phyloP scores from a whole-genome alignment of 805 yeast species.

The Wickerhamiella qilinensis region DNA sequence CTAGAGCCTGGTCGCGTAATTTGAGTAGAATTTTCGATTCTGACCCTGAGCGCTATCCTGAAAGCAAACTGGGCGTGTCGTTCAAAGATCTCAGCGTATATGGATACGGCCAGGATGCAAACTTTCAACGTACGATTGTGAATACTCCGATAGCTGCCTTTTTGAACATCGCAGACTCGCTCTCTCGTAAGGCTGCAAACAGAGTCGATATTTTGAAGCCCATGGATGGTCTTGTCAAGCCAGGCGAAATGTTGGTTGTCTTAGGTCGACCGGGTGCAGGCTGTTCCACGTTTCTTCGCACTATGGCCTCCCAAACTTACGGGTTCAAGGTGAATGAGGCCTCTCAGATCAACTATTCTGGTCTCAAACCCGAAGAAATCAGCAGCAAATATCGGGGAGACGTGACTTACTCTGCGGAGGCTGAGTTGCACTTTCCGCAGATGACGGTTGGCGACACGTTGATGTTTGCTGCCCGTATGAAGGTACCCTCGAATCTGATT shows the following conservation, averaged over 20 bases:
- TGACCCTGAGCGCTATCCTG: constrained; percentile 46
- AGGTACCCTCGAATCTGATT: constrained; percentile 43
- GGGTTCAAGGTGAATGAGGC: constrained; percentile 36
- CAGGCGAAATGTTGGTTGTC: constrained; percentile 58
- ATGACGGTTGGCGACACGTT: constrained; percentile 61
- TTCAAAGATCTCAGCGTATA: constrained; percentile 45
- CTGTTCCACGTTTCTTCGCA: constrained; percentile 52
- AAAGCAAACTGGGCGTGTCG: constrained; percentile 42
- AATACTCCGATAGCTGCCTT: constrained; percentile 23
- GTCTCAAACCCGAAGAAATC: constrained; percentile 44
- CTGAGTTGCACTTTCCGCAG: constrained; percentile 64
- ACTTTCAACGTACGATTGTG: constrained; percentile 46
- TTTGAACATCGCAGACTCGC: constrained; percentile 14
- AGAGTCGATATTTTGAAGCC: constrained; percentile 12
- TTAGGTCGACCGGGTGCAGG: constrained; percentile 71
- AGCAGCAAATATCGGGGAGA: constrained; percentile 38
- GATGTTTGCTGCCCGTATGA: constrained; percentile 50
- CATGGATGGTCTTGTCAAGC: constrained; percentile 29
- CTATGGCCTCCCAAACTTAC: constrained; percentile 42
- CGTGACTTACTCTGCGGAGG: constrained; percentile 26
- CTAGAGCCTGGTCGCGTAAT: constrained; percentile 50
- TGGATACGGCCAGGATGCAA: constrained; percentile 44
- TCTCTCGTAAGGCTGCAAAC: constrained; percentile 1
- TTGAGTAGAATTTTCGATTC: constrained; percentile 33
- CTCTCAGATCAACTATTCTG: constrained; percentile 38